phyloP scores from a whole-genome alignment of 2,329 filamentous ascomycete species.

The Tolypocladium amazonense region DNA sequence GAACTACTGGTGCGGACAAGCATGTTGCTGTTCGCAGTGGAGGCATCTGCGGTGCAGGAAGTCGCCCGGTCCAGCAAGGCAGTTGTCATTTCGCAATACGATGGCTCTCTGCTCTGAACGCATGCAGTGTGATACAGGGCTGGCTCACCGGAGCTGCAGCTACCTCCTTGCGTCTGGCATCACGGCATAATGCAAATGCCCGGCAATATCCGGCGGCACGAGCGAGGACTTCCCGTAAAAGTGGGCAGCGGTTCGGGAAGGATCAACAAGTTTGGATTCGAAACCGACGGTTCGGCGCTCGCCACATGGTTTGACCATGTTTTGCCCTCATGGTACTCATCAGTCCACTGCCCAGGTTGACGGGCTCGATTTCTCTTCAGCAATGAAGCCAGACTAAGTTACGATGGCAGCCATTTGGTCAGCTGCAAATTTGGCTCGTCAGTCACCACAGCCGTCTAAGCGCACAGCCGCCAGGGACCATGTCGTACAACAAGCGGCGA shows the following conservation, averaged over 20 bases:
- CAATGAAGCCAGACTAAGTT: background rate
- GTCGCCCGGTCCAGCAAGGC: slow-evolving; percentile 52
- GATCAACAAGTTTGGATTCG: background rate
- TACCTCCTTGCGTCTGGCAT: background rate
- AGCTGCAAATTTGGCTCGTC: background rate
- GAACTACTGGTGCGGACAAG: slow-evolving; percentile 58
- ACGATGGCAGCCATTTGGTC: background rate
- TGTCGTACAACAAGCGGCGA: background rate
- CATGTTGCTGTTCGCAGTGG: slow-evolving; percentile 52
- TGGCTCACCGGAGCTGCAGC: background rate
- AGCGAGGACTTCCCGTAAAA: background rate
- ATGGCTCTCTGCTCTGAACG: background rate
- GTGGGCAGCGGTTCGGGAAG: background rate
- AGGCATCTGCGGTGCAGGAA: slow-evolving; percentile 52
- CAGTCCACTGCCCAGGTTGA: background rate
- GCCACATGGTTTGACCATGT: background rate
- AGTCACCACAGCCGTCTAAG: background rate
- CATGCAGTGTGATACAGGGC: background rate
- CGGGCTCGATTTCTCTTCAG: background rate
- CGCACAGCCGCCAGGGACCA: background rate
- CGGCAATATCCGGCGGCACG: background rate
- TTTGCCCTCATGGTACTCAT: background rate
- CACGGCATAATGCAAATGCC: background rate
- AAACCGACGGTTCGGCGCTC: background rate
- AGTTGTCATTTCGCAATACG: slow-evolving; percentile 43